phyloP scores from a whole-genome alignment of 768 basidiomycete species.

The Arthromyces matolae region DNA sequence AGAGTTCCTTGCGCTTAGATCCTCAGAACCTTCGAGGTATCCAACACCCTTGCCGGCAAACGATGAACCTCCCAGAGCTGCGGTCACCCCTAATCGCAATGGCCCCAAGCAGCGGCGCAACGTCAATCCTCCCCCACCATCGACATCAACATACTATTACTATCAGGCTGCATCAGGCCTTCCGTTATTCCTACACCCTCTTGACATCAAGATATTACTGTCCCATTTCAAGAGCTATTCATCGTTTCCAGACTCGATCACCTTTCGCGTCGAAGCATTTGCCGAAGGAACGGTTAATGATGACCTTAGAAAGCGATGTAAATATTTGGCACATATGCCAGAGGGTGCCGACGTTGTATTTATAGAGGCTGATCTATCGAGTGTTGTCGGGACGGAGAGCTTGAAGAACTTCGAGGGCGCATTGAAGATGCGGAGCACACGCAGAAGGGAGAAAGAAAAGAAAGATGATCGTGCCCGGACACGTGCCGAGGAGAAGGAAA shows the following conservation, averaged over 20 bases:
- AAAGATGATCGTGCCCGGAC: slow-evolving; percentile 85
- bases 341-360: slow-evolving; percentile 92
- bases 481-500: slow-evolving; percentile 73
- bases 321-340: slow-evolving; percentile 91
- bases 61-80: slow-evolving; percentile 2
- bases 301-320: slow-evolving; percentile 90
- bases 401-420: slow-evolving; percentile 82
- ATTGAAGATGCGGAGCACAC: slow-evolving; percentile 67
- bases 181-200: slow-evolving; percentile 89
- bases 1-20: slow-evolving; percentile 52
- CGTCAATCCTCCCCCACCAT: slow-evolving; percentile 81
- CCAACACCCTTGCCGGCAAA: slow-evolving; percentile 10
- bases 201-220: slow-evolving; percentile 91
- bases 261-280: slow-evolving; percentile 73
- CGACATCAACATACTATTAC: slow-evolving; percentile 89
- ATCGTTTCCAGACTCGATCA: slow-evolving; percentile 79
- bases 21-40: slow-evolving; percentile 13
- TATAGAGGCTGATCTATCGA: slow-evolving; percentile 79
- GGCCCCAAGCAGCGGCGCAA: slow-evolving; percentile 65
- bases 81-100: slow-evolving; percentile 33
- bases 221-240: slow-evolving; percentile 79
- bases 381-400: slow-evolving; percentile 72
- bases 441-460: slow-evolving; percentile 76
- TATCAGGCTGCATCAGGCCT: slow-evolving; percentile 93
- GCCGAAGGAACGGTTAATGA: slow-evolving; percentile 84